Evolutionary conservation across 805 yeast genomes (phyloP), one percentile per base, ranked within the genome.

Genomic region (Suhomyces sp.): DNA sequence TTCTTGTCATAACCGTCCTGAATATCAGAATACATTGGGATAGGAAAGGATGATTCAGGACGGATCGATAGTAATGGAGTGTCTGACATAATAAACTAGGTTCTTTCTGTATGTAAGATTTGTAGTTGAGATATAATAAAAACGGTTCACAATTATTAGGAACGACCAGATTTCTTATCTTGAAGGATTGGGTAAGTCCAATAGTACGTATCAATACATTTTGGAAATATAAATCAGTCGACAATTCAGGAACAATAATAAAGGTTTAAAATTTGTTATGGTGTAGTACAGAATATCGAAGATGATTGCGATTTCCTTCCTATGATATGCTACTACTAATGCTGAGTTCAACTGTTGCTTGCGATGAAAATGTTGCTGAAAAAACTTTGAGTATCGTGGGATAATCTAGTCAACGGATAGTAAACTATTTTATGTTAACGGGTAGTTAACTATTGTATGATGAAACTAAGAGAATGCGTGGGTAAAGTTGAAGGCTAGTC

Each of bases 81-180:
- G 44, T 39, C 49, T 47, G 49, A 47, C 49, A 47, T 47, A n/a
- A 31, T 17, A 35, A 15, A 35, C 17, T 35, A 15, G 21, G 22
- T 19, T 37, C 41, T 37, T 37, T 17, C 1, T 17, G 21, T 17
- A 17, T 37, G 20, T 17, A 4, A 37, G 13, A 19, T 37, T 35
- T 15, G 3, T 37, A 10, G 19, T 15, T 19, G 17, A 19, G 41
- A 17, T 37, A 37, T 37, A 27, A 27, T 27, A 27, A 27, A n/a
- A 27, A n/a, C n/a, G 41, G 41, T 37, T 37, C 41, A 37, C 41
- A 37, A 37, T 9, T 37, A 3, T 17, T 37, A 19, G n/a, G 22
- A 37, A 37, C 22, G 3, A n/a, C 41, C 22, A 37, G 41, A 17
- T 37, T 37, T 17, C 21, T 37, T 37, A 19, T 37, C 20, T 37